Percentiles rank a stretch among this genome's conserved stretches.
Evolutionary conservation across 805 yeast genomes (phyloP).

Genomic region (Isabelozyma rhagii): DNA sequence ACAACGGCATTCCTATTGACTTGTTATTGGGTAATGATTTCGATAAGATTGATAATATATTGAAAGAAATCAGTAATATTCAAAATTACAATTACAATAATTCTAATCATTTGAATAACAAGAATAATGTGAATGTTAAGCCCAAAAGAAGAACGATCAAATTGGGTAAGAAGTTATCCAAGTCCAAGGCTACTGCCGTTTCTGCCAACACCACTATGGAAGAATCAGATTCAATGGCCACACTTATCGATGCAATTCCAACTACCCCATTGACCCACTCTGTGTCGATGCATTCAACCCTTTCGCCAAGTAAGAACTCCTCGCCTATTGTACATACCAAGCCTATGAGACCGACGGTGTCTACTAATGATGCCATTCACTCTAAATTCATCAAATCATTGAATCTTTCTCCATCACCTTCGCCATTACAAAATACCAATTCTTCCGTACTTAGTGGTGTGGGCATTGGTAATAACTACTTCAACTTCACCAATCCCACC

Average conservation of each 20-base stretch:
- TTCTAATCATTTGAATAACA: constrained; percentile 18
- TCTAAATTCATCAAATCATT: background rate
- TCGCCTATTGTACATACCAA: background rate
- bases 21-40: constrained; percentile 27
- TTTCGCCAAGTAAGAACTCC: background rate
- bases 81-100: constrained; percentile 40
- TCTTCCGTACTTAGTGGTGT: constrained; percentile 25
- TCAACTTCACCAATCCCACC: constrained; percentile 23
- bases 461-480: constrained; percentile 38
- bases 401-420: background rate
- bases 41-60: constrained; percentile 32
- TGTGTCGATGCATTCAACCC: background rate
- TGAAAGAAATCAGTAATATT: constrained; percentile 41
- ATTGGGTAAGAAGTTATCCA: constrained; percentile 13
- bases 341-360: background rate
- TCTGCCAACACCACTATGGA: constrained; percentile 1
- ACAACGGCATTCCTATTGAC: constrained; percentile 40
- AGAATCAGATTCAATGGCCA: background rate
- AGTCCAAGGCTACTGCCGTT: background rate
- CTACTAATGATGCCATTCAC: background rate
- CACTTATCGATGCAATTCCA: background rate
- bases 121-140: constrained; percentile 16
- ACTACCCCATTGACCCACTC: constrained; percentile 1
- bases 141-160: constrained; percentile 45
- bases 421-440: background rate